These are phyloP conservation scores for Hydnomerulius pinastri DNA, from an alignment of 768 basidiomycete genomes.

Conservation along the genomic window DNA sequence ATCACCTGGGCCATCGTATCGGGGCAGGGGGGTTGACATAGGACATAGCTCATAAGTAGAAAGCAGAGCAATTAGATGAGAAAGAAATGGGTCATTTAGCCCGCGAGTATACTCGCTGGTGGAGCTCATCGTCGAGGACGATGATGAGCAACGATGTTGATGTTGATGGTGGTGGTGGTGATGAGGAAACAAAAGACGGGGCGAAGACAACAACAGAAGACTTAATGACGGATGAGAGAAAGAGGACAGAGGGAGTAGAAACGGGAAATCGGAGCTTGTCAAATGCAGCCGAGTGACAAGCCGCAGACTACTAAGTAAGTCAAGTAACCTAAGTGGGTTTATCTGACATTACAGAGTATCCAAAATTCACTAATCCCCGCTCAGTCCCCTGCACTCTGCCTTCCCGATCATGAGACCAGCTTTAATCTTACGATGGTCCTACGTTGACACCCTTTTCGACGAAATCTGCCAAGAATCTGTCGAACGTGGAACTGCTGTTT, in stretches of 20 bases:
- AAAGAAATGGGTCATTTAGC: slow-evolving; percentile 42
- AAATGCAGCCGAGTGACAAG: too few species aligned
- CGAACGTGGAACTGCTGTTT: too few species aligned
- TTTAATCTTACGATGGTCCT: too few species aligned
- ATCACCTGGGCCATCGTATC: slow-evolving; percentile 56
- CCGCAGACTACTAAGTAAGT: too few species aligned
- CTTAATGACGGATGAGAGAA: slow-evolving; percentile 1
- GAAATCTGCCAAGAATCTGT: too few species aligned
- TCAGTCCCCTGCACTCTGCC: background rate
- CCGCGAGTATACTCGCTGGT: slow-evolving; percentile 22
- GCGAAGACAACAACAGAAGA: too few species aligned
- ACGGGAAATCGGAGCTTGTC: too few species aligned
- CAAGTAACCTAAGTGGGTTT: too few species aligned
- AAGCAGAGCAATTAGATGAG: slow-evolving; percentile 58
- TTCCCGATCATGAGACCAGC: too few species aligned
- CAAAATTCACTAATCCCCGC: slow-evolving; percentile 24
- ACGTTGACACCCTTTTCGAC: too few species aligned
- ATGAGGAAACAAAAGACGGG: background rate
- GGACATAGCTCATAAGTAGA: slow-evolving; percentile 62
- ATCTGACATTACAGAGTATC: too few species aligned
- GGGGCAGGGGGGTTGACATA: slow-evolving; percentile 49
- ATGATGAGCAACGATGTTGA: slow-evolving; percentile 7
- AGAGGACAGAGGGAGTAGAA: background rate
- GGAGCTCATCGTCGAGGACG: slow-evolving; percentile 37
- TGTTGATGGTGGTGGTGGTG: slow-evolving; percentile 11